Conservation (phyloP, 2,329 filamentous ascomycete genomes). For the Sclerotinia sclerotiorum region DNA sequence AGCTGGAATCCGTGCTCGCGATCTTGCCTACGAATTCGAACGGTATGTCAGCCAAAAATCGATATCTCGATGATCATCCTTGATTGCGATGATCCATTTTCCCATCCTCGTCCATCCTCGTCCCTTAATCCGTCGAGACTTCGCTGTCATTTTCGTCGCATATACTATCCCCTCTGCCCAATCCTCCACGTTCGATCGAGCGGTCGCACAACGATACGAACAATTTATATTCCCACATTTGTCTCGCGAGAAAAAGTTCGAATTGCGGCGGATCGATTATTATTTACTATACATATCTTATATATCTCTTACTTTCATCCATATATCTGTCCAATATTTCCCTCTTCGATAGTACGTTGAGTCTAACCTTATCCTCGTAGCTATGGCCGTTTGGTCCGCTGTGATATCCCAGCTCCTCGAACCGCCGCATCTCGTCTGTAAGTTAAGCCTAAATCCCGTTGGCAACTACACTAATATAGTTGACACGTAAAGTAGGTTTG, state of each 20-base stretch:
- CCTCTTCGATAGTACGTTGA: slow-evolving; percentile 26
- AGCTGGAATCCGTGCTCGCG: slow-evolving; percentile 96
- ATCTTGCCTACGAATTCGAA: slow-evolving; percentile 99
- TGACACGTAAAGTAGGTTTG: slow-evolving; percentile 64
- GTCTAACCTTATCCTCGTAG: slow-evolving; percentile 51
- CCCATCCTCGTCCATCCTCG: slow-evolving; percentile 40
- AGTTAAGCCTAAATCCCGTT: slow-evolving; percentile 48
- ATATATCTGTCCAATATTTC: slow-evolving; percentile 30
- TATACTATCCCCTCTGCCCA: slow-evolving; percentile 40
- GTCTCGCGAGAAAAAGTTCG: slow-evolving; percentile 33
- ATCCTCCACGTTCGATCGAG: slow-evolving; percentile 43
- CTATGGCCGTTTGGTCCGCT: slow-evolving; percentile 96
- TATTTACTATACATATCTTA: slow-evolving; percentile 27
- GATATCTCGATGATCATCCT: slow-evolving; percentile 47
- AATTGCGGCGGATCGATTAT: slow-evolving; percentile 36
- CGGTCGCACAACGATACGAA: slow-evolving; percentile 40
- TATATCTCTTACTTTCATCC: slow-evolving; percentile 35
- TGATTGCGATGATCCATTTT: slow-evolving; percentile 42
- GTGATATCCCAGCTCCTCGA: slow-evolving; percentile 94
- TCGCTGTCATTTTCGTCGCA: slow-evolving; percentile 48
- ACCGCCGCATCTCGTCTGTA: slow-evolving; percentile 94
- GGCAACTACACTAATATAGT: slow-evolving; percentile 39
- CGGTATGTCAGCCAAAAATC: slow-evolving; percentile 77
- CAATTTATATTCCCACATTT: slow-evolving; percentile 37
- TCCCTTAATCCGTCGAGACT: slow-evolving; percentile 42